Percentiles rank a stretch among this genome's conserved stretches.
Conservation (phyloP, 441 rosid species). For the Adansonia rubrostipa region DNA sequence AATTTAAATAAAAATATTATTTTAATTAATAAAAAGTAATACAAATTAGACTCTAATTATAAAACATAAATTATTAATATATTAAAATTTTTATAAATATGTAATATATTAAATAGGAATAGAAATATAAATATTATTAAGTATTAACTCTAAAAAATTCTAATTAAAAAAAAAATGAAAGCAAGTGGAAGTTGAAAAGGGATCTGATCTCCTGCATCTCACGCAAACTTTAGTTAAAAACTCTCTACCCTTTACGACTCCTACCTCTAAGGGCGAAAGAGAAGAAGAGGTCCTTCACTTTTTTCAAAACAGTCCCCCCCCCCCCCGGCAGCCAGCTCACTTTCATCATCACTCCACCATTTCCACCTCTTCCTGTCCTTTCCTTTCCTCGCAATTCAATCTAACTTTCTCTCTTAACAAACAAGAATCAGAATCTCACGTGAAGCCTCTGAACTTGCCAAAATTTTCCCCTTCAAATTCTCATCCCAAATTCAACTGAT, state of each 20-base stretch:
- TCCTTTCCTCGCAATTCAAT: background rate
- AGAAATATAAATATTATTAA: too few relatives aligned
- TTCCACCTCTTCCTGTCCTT: background rate
- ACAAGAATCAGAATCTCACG: slow-evolving; percentile 26
- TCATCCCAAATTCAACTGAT: background rate
- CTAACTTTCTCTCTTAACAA: background rate
- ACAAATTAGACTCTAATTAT: too few relatives aligned
- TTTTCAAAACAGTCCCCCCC: background rate
- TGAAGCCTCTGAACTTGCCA: slow-evolving; percentile 9
- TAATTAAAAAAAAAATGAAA: background rate
- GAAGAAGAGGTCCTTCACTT: background rate
- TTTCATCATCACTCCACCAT: background rate
- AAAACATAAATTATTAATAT: too few relatives aligned
- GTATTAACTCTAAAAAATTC: too few relatives aligned
- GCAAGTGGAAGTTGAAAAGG: slow-evolving; percentile 7
- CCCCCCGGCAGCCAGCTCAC: background rate
- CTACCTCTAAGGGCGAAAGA: background rate
- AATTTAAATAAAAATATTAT: too few relatives aligned
- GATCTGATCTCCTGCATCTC: slow-evolving; percentile 29
- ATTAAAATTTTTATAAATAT: background rate
- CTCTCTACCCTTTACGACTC: slow-evolving; percentile 18
- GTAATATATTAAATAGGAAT: too few relatives aligned
- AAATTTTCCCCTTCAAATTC: slow-evolving; percentile 15
- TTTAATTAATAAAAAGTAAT: too few relatives aligned
- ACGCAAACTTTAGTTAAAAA: slow-evolving; percentile 29